phyloP scores from a whole-genome alignment of 192 early-diverging fungal species.

The Coemansia brasiliensis region DNA sequence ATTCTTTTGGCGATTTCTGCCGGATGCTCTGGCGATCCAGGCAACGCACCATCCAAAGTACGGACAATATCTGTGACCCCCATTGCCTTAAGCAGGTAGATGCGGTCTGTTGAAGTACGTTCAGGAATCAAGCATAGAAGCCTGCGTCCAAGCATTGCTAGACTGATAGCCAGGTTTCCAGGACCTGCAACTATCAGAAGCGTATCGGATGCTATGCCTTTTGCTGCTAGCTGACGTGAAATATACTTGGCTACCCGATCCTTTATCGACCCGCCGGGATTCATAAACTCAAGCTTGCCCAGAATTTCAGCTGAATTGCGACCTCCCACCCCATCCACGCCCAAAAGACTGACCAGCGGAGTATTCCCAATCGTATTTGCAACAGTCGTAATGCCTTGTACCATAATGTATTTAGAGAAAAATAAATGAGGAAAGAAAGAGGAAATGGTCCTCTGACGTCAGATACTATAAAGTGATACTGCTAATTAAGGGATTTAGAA shows the following conservation, averaged over 20 bases:
- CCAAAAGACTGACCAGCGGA: constrained; percentile 56
- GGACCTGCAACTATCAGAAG: constrained; percentile 68
- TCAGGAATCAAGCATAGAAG: constrained; percentile 62
- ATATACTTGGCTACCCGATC: constrained; percentile 67
- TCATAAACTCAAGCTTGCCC: constrained; percentile 76
- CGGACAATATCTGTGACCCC: constrained; percentile 69
- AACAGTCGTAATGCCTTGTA: constrained; percentile 20
- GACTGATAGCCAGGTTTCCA: constrained; percentile 69
- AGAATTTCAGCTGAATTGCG: constrained; percentile 56
- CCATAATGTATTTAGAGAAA: constrained; percentile 6
- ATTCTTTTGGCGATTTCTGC: constrained; percentile 62
- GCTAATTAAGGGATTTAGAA: constrained; percentile 27
- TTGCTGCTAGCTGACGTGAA: constrained; percentile 27
- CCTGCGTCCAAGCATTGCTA: constrained; percentile 58
- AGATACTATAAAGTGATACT: too few species aligned
- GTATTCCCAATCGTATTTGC: constrained; percentile 60
- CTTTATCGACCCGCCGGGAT: constrained; percentile 71
- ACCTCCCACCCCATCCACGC: constrained; percentile 14
- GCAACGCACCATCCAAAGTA: constrained; percentile 65
- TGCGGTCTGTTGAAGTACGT: constrained; percentile 69
- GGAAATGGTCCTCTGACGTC: constrained; percentile 2
- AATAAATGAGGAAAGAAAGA: constrained; percentile 1
- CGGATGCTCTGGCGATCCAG: constrained; percentile 65
- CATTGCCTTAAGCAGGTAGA: constrained; percentile 63
- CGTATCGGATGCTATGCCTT: constrained; percentile 18